These are phyloP conservation scores for Collybiopsis luxurians DNA, from an alignment of 768 basidiomycete genomes.

Conservation along the genomic window DNA sequence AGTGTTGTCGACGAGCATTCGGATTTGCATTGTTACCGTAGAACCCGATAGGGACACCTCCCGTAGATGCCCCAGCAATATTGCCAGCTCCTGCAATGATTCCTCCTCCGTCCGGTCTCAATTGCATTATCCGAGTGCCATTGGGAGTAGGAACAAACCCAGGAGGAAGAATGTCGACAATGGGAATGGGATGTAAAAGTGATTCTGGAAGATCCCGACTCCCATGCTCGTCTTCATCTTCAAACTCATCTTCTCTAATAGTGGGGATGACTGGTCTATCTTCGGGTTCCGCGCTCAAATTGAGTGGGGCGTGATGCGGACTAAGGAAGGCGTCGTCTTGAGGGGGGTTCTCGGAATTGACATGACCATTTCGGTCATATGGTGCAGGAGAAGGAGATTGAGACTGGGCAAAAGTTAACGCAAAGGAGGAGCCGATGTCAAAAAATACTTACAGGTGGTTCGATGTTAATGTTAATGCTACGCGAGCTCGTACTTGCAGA, in stretches of 20 bases:
- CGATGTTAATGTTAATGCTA: constrained; percentile 2
- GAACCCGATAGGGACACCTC: background rate
- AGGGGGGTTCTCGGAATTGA: background rate
- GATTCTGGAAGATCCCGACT: background rate
- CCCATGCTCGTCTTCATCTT: background rate
- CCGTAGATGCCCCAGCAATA: background rate
- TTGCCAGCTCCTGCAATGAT: background rate
- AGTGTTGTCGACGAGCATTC: background rate
- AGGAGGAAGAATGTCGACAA: constrained; percentile 1
- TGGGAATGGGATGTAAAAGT: background rate
- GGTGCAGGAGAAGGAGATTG: background rate
- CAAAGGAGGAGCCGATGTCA: background rate
- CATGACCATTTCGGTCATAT: background rate
- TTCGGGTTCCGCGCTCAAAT: background rate
- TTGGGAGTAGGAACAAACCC: constrained; percentile 3
- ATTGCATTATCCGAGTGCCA: background rate
- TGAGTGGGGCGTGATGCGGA: background rate
- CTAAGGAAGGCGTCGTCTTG: constrained; percentile 2
- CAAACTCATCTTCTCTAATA: background rate
- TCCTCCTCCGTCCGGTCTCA: background rate
- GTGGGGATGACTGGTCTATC: constrained; percentile 3
- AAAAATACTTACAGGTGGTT: background rate
- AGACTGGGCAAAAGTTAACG: background rate
- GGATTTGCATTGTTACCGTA: background rate
- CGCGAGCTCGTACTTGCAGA: constrained; percentile 2